Base-by-base conservation (phyloP, 1,284 basidiomycete species). In the Apiotrichum brassicae region DNA sequence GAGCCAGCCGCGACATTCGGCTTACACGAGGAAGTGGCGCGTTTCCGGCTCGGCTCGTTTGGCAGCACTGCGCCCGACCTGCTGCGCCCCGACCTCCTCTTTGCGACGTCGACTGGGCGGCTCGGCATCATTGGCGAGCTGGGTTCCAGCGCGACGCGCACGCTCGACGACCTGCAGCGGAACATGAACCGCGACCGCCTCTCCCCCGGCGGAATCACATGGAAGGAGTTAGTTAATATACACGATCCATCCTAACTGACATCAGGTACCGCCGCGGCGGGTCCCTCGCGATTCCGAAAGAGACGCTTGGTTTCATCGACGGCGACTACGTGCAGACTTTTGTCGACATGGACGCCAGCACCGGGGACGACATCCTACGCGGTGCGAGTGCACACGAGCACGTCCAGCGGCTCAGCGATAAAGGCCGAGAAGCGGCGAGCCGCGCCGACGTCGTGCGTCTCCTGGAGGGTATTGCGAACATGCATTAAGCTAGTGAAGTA, bases 241-340 rank as follows among this genome's bases (percentile, higher is more conserved):
- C 25, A 34, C 13, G 14, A 14, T 34, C 8, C 34, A 38, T 46
- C 22, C n/a, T 22, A 14, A 14, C 48, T 24, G 36, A 50, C 45
- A 20, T 22, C 42, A 88, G 85, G 53, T 87, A 81, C 71, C 80
- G 89, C 41, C 77, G 39, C 62, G 78, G 59, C 78, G 83, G 54
- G 71, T 77, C 47, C 77, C 80, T 62, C 79, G 82, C 65, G 73
- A 78, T 46, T 79, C 85, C 53, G 58, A 71, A 42, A 71, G 79
- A 65, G 3, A 66, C 71, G 1, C 65, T 65, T 0, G 91, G 91
- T 3, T 92, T 95, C 76, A 76, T 95, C 24, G 91, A 97, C 60
- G 92, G 91, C 3, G 86, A 91, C 64, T 88, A 91, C 60, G 70
- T 93, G 24, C 86, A 91, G 67, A 74, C 76, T 25, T 83, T 85